phyloP scores from a whole-genome alignment of 2,329 filamentous ascomycete genomes.

The Furcasterigmium furcatum region DNA sequence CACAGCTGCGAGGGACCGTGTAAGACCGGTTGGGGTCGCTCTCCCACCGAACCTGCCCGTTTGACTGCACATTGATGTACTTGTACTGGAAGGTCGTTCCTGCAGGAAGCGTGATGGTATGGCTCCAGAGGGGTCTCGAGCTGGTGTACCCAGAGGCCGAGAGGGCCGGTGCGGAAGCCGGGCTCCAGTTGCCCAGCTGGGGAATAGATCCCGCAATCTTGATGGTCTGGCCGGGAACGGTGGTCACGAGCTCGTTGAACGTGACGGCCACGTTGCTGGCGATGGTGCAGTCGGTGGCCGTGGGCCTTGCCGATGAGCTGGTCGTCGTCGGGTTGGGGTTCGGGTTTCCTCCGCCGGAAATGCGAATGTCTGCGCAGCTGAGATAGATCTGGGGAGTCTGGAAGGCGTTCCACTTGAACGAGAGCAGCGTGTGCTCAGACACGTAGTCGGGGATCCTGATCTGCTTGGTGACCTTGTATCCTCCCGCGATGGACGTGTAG shows the following conservation, averaged over 20 bases:
- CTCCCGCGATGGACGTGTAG: conserved; percentile 48
- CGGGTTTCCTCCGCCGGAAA: conserved; percentile 20
- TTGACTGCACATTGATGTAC: conserved; percentile 51
- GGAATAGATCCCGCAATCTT: conserved; percentile 43
- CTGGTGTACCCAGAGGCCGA: conserved; percentile 50
- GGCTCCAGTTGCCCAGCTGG: conserved; percentile 29
- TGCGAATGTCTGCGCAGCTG: conserved; percentile 49
- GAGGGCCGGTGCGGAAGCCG: conserved; percentile 41
- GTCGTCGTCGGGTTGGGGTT: conserved; percentile 11
- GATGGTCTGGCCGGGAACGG: conserved; percentile 45
- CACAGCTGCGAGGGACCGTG: conserved; percentile 22
- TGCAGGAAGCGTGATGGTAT: conserved; percentile 45
- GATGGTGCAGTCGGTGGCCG: conserved; percentile 21
- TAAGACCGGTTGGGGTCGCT: conserved; percentile 42
- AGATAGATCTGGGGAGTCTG: conserved; percentile 52
- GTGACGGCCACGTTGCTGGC: conserved; percentile 33
- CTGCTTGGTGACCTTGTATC: conserved; percentile 49
- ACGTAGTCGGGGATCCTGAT: conserved; percentile 45
- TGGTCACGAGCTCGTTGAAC: conserved; percentile 38
- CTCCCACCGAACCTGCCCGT: conserved; percentile 55
- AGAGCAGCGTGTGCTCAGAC: conserved; percentile 47
- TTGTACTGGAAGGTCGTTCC: conserved; percentile 57
- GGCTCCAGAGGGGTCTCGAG: conserved; percentile 52
- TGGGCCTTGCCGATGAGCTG: conserved; percentile 9
- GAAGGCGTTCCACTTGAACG: conserved; percentile 52